These are phyloP conservation scores for Salix viminalis DNA, from an alignment of 345 rosid species.

Conservation along the genomic window DNA sequence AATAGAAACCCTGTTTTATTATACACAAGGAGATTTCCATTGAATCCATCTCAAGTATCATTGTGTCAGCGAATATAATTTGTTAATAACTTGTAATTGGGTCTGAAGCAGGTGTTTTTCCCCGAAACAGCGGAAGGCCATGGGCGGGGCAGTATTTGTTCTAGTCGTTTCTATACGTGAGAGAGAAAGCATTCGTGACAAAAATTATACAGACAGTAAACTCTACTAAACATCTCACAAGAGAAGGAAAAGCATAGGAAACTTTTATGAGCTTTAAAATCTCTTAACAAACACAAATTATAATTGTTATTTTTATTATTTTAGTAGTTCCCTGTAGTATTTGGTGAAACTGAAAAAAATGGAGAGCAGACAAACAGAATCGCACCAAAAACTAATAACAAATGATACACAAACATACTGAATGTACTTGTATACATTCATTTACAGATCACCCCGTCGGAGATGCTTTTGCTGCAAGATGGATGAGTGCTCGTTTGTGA, in stretches of 20 bases:
- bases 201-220: no score
- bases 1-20: no score
- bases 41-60: no score
- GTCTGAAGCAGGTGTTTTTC: background rate
- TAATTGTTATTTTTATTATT: no score
- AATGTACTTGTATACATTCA: background rate
- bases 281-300: no score
- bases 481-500: conserved; percentile 71
- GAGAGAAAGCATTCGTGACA: no score
- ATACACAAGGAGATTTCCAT: no score
- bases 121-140: background rate
- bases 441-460: conserved; percentile 1
- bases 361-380: background rate
- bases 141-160: background rate
- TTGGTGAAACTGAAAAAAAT: background rate
- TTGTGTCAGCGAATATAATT: no score
- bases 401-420: background rate
- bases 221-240: no score
- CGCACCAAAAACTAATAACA: background rate
- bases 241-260: background rate
- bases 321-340: background rate
- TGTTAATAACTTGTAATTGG: background rate
- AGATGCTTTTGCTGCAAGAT: conserved; percentile 68
- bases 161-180: background rate
- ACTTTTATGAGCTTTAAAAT: background rate